These are phyloP conservation scores for Colletotrichum trifolii DNA, from an alignment of 2,329 filamentous ascomycete species.

Conservation along the genomic window DNA sequence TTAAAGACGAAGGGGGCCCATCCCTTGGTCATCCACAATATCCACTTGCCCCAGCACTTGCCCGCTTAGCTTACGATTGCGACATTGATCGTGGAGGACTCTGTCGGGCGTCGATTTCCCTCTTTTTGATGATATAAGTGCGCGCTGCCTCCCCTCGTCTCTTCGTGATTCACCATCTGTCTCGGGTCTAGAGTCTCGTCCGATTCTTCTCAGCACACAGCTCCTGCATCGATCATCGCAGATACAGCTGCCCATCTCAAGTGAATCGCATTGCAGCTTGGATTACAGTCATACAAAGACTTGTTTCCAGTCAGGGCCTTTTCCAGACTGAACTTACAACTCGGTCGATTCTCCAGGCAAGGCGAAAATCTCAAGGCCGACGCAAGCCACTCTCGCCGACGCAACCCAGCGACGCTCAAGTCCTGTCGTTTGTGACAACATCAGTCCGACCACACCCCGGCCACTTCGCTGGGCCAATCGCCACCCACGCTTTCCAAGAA, in stretches of 20 bases:
- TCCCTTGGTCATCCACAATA: conserved; percentile 31
- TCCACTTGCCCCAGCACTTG: conserved; percentile 32
- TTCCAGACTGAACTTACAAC: not conserved
- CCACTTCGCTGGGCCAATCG: conserved; percentile 23
- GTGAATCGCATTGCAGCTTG: too few relatives aligned
- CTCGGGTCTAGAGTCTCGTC: too few relatives aligned
- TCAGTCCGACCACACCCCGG: not conserved
- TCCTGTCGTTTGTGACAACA: conserved; percentile 22
- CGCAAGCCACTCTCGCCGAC: conserved; percentile 32
- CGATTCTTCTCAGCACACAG: conserved; percentile 7
- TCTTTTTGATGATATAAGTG: conserved; percentile 22
- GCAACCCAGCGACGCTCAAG: conserved; percentile 23
- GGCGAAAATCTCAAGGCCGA: conserved; percentile 29
- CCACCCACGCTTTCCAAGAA: conserved; percentile 1
- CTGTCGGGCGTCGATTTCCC: conserved; percentile 6
- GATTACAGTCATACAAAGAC: too few relatives aligned
- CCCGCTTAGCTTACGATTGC: conserved; percentile 34
- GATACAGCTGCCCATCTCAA: too few relatives aligned
- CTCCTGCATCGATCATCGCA: too few relatives aligned
- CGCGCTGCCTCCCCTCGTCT: conserved; percentile 6
- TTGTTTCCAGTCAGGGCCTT: too few relatives aligned
- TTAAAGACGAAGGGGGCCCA: conserved; percentile 20
- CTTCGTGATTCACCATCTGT: not conserved
- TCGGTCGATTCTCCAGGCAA: not conserved
- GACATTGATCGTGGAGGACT: conserved; percentile 26